Evolutionary conservation across 1,284 basidiomycete genomes (phyloP).

Genomic region (Irpex sp.): DNA sequence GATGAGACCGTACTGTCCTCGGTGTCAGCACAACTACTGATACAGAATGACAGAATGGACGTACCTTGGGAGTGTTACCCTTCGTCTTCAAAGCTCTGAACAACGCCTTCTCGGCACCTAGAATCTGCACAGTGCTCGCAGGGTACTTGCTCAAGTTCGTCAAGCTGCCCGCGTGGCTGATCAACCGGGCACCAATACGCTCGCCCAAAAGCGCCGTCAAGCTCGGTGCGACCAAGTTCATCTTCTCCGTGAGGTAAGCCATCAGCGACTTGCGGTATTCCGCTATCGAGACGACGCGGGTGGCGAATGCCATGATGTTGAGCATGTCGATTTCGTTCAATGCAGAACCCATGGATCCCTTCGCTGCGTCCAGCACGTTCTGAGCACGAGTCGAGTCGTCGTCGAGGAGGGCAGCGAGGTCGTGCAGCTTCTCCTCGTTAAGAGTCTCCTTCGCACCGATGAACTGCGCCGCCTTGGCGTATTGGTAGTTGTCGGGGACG

Average conservation of each 20-base stretch:
- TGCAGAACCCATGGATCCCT: constrained; percentile 93
- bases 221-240: constrained; percentile 97
- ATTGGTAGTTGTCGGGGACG: constrained; percentile 94
- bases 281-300: constrained; percentile 87
- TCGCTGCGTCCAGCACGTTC: constrained; percentile 93
- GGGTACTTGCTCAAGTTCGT: constrained; percentile 99
- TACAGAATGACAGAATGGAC: constrained; percentile 6
- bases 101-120: constrained; percentile 97
- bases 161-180: constrained; percentile 96
- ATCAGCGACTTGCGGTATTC: constrained; percentile 94
- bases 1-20: constrained; percentile 79
- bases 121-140: constrained; percentile 96
- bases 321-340: constrained; percentile 94
- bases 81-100: constrained; percentile 99
- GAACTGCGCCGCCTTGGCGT: constrained; percentile 84
- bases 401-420: constrained; percentile 80
- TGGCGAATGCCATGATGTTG: constrained; percentile 93
- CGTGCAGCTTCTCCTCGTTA: constrained; percentile 74
- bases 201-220: constrained; percentile 94
- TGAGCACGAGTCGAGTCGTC: constrained; percentile 87
- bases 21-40: not conserved
- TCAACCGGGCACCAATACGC: constrained; percentile 91
- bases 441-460: constrained; percentile 89
- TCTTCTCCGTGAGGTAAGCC: constrained; percentile 92
- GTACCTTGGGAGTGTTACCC: constrained; percentile 95